Conservation (phyloP, 2,329 filamentous ascomycete species). For the Proliferodiscus dingleyae region DNA sequence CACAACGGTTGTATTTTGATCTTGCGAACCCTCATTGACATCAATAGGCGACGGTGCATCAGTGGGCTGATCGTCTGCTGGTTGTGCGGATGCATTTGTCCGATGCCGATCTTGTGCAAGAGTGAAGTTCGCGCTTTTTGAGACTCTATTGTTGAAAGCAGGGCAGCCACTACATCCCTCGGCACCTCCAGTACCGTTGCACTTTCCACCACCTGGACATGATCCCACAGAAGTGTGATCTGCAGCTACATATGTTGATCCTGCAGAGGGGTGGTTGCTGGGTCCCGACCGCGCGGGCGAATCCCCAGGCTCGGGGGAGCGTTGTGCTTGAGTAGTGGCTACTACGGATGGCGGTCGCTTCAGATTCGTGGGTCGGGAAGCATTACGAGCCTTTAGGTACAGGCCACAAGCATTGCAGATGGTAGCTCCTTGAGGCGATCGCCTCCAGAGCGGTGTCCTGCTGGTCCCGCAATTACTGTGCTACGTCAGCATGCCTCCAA, state of each 20-base stretch:
- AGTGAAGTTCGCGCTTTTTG: constrained; percentile 74
- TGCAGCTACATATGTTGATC: constrained; percentile 70
- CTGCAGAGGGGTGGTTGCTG: constrained; percentile 34
- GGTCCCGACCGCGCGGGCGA: constrained; percentile 32
- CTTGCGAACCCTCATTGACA: constrained; percentile 42
- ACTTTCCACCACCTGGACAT: constrained; percentile 89
- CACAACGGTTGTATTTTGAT: constrained; percentile 54
- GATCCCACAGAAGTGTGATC: constrained; percentile 76
- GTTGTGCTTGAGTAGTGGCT: constrained; percentile 20
- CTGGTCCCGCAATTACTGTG: constrained; percentile 90
- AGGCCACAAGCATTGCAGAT: constrained; percentile 98
- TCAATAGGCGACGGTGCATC: constrained; percentile 42
- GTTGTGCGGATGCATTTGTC: constrained; percentile 21
- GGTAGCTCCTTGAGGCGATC: constrained; percentile 86
- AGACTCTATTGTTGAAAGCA: constrained; percentile 93
- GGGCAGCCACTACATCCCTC: constrained; percentile 94
- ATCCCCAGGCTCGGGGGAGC: constrained; percentile 22
- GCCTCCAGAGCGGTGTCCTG: constrained; percentile 87
- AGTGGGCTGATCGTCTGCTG: constrained; percentile 23
- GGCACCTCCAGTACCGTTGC: constrained; percentile 93
- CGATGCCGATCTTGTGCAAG: constrained; percentile 35
- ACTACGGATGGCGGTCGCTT: constrained; percentile 65
- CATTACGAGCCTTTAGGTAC: constrained; percentile 90
- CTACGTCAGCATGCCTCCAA: constrained; percentile 12
- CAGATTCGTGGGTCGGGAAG: constrained; percentile 81